These are phyloP conservation scores for Cordyceps farinosa DNA, from an alignment of 2,329 filamentous ascomycete genomes.

Conservation along the genomic window DNA sequence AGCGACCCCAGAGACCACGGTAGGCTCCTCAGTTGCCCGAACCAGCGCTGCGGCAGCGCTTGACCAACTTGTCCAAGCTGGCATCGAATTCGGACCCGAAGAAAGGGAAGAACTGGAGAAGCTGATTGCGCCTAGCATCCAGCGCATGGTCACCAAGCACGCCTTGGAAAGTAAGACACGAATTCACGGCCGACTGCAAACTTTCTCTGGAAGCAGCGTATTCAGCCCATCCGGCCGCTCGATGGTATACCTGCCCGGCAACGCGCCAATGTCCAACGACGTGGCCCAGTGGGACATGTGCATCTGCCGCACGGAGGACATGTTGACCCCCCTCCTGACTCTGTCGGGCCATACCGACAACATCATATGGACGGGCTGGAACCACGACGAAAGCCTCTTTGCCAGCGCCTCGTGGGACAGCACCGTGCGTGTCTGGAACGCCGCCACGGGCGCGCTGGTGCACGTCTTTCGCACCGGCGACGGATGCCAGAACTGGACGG, in stretches of 20 bases:
- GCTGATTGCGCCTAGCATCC: background rate
- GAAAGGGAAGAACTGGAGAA: background rate
- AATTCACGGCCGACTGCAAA: background rate
- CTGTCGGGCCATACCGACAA: conserved; percentile 11
- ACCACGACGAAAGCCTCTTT: conserved; percentile 14
- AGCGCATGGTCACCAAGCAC: background rate
- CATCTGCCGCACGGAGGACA: background rate
- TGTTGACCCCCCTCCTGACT: background rate
- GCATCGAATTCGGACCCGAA: background rate
- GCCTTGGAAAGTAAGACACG: background rate
- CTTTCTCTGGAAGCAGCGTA: background rate
- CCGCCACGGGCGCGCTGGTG: background rate
- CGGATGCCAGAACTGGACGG: conserved; percentile 17
- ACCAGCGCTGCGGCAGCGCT: background rate
- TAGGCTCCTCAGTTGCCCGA: background rate
- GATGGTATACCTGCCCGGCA: conserved; percentile 4
- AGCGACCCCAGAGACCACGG: background rate
- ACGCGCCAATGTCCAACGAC: background rate
- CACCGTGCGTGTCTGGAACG: conserved; percentile 16
- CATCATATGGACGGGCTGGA: conserved; percentile 17
- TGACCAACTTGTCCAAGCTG: background rate
- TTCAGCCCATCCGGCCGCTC: conserved; percentile 4
- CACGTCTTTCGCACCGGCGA: conserved; percentile 3
- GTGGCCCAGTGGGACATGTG: conserved; percentile 4
- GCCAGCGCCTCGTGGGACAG: conserved; percentile 13